Base-by-base conservation (phyloP, 805 yeast genomes). In the Candida qinlingensis region DNA sequence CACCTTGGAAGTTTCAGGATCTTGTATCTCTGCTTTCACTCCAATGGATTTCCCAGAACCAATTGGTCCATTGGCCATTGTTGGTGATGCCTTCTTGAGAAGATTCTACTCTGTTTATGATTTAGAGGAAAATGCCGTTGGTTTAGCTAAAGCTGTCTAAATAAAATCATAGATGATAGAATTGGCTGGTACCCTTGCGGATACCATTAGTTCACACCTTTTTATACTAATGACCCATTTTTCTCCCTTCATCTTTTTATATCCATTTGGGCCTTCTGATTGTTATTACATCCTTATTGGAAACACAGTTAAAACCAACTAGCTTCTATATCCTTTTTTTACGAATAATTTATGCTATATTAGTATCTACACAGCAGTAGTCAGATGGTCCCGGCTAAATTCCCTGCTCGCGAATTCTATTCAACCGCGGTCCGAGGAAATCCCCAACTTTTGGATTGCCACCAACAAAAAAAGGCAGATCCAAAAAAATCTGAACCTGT, bases 1-100 rank as follows among this genome's bases (percentile, higher is more conserved):
- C 78, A 88, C 92, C 51, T 78, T 94, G 69, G 98, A 94, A 70
- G 87, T 89, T 38, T 81, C 94, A 51, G 99, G 98, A 39, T 81
- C 96, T 40, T 94, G 99, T 78, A 85, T 92, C 62, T 91, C 97
- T 51, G 96, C 96, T 7, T 87, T 94, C 76, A 90, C 96, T 38
- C 96, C 96, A 60, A 81, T 94, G 92, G 99, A 94, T 67, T 81
- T 94, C 82, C 98, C 98, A 46, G 88, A 83, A 62, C 97, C 97
- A 54, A 85, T 92, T 62, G 98, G 98, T 51, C 97, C 96, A 58
- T 71, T 94, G 71, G 96, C 97, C 50, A 92, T 94, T 62, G 74
- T 94, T 59, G 99, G 99, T 66, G 99, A 94, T 66, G 92, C 98
- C 12, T 94, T 94, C 85, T 80, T 94, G 72, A 88, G 99, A 76